Evolutionary conservation across 306 rosid species (phyloP).

Genomic region (Malus sieversii): DNA sequence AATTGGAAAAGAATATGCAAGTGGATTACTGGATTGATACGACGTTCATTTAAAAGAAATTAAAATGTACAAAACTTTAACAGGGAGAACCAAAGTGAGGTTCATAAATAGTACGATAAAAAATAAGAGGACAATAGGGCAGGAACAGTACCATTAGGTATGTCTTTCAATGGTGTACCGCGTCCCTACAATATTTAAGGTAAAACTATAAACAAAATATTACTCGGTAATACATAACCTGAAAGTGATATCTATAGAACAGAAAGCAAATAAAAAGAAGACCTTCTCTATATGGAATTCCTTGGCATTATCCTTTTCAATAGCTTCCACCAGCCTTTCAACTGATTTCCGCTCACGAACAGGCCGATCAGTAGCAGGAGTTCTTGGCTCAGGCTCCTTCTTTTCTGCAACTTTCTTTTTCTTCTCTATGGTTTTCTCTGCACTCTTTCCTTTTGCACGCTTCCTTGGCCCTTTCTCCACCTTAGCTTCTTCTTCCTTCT

Average conservation of each 20-base stretch:
- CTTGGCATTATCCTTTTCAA: constrained; percentile 61
- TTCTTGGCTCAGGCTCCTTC: constrained; percentile 54
- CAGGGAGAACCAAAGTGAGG: neutral
- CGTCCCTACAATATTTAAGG: constrained; percentile 61
- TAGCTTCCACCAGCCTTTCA: constrained; percentile 87
- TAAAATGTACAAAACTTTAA: neutral
- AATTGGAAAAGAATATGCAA: neutral
- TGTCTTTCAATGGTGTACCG: constrained; percentile 86
- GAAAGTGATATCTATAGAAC: neutral
- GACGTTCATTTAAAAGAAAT: neutral
- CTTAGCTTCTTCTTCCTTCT: constrained; percentile 30
- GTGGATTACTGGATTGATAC: neutral
- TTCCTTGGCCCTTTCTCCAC: constrained; percentile 39
- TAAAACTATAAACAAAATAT: constrained; percentile 16
- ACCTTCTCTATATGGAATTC: constrained; percentile 91
- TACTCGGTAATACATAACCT: constrained; percentile 6
- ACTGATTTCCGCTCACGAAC: constrained; percentile 91
- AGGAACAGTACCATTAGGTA: constrained; percentile 76
- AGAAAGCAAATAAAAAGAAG: neutral
- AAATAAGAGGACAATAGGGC: neutral
- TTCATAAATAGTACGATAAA: constrained; percentile 2
- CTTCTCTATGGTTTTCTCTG: constrained; percentile 38
- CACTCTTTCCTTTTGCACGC: constrained; percentile 37
- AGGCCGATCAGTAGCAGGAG: constrained; percentile 81
- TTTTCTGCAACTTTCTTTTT: constrained; percentile 29